A percentile compares a stretch with the other conserved stretches of the same genome.
Evolutionary conservation across 176 grass and related monocot species (phyloP).

Genomic region (Oryza rufipogon): DNA sequence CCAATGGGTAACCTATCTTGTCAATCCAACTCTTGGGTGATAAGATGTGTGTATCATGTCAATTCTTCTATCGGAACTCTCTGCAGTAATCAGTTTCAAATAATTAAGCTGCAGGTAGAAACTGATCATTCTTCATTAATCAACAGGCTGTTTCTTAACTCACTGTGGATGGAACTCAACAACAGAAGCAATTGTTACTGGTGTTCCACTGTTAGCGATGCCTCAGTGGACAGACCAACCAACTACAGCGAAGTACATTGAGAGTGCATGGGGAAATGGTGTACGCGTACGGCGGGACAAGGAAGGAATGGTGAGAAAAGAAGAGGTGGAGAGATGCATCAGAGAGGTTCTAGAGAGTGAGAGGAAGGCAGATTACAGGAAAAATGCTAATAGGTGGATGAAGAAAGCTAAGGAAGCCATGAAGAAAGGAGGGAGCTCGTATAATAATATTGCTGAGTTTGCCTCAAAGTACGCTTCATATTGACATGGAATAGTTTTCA

Average conservation of each 20-base stretch:
- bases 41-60: too few species aligned
- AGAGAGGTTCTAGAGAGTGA: neutral
- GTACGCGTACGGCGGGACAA: neutral
- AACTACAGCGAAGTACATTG: conserved; percentile 37
- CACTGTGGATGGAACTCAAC: conserved; percentile 61
- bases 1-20: too few species aligned
- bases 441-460: conserved; percentile 15
- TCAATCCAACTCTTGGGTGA: too few species aligned
- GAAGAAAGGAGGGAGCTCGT: neutral
- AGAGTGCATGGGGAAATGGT: conserved; percentile 42
- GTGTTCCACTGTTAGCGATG: conserved; percentile 14
- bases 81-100: too few species aligned
- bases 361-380: neutral
- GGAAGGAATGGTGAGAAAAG: neutral
- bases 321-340: conserved; percentile 32
- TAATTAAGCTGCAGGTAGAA: too few species aligned
- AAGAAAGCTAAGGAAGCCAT: neutral
- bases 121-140: too few species aligned
- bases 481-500: too few species aligned
- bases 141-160: conserved; percentile 41
- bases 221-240: conserved; percentile 41
- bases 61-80: too few species aligned
- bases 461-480: neutral
- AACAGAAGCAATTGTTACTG: neutral
- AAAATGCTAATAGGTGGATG: neutral